phyloP scores from a whole-genome alignment of 2,329 filamentous ascomycete genomes.

The Sporothrix dimorphospora region DNA sequence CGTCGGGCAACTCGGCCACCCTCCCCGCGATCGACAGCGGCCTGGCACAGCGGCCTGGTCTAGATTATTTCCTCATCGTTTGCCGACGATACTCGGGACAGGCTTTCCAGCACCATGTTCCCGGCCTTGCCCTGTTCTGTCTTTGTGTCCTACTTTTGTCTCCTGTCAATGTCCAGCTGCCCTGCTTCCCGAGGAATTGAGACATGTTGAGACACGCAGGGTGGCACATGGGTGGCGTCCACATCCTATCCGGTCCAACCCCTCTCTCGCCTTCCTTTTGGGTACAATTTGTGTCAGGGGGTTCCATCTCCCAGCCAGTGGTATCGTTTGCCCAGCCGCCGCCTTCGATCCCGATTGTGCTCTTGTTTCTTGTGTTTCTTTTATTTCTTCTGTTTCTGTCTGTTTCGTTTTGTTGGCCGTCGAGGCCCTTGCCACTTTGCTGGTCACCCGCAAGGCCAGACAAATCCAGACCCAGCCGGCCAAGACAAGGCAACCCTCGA shows the following conservation, averaged over 20 bases:
- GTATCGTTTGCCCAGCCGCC: neutral
- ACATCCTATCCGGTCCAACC: neutral
- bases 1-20: neutral
- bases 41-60: neutral
- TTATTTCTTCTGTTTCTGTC: neutral
- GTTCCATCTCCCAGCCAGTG: neutral
- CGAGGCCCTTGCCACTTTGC: neutral
- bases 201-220: slow-evolving; percentile 11
- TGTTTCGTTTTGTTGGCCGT: neutral
- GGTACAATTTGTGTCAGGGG: neutral
- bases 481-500: neutral
- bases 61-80: neutral
- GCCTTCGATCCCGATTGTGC: neutral
- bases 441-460: neutral
- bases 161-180: slow-evolving; percentile 5
- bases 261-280: neutral
- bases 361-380: neutral
- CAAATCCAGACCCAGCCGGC: slow-evolving; percentile 1
- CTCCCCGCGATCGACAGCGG: neutral
- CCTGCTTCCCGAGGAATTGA: neutral
- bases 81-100: neutral
- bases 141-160: neutral
- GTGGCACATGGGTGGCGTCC: neutral
- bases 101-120: neutral
- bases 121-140: neutral